Evolutionary conservation across 2,329 filamentous ascomycete species (phyloP).

Genomic region (Herpotrichia juniperi): DNA sequence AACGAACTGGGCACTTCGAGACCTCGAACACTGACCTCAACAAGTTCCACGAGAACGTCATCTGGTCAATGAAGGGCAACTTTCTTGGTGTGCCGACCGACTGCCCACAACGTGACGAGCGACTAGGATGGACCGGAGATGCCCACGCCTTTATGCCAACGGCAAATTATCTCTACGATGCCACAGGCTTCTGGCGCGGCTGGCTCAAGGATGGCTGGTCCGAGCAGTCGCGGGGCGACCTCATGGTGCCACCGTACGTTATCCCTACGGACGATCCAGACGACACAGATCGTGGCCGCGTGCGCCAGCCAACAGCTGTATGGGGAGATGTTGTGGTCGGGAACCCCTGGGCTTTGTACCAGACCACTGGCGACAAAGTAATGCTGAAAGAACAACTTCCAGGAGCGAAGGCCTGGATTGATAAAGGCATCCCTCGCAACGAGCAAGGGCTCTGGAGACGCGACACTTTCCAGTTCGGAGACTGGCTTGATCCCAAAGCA

Average conservation of each 20-base stretch:
- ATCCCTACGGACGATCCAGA: conserved; percentile 16
- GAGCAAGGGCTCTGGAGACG: conserved; percentile 44
- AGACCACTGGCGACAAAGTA: conserved; percentile 38
- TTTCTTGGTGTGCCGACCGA: conserved; percentile 57
- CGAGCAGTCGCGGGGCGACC: conserved; percentile 37
- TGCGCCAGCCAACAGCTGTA: conserved; percentile 36
- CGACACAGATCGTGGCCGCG: conserved; percentile 8
- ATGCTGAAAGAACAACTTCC: conserved; percentile 45
- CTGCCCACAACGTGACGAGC: conserved; percentile 63
- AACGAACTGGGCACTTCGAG: conserved; percentile 56
- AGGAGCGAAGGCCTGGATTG: conserved; percentile 46
- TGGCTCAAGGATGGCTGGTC: conserved; percentile 58
- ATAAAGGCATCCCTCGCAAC: conserved; percentile 40
- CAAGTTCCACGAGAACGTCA: conserved; percentile 60
- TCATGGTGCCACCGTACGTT: conserved; percentile 25
- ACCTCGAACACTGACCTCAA: conserved; percentile 61
- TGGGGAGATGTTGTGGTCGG: conserved; percentile 50
- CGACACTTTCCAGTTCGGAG: conserved; percentile 44
- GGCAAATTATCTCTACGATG: conserved; percentile 61
- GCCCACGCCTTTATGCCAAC: conserved; percentile 58
- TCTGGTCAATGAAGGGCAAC: conserved; percentile 65
- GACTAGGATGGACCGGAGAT: conserved; percentile 62
- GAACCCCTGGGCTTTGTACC: conserved; percentile 45
- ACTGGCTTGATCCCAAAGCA: conserved; percentile 51
- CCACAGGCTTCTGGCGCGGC: conserved; percentile 55